These are phyloP conservation scores for Creolimax fragrantissima DNA, from an alignment of 78 protist species.

Conservation along the genomic window DNA sequence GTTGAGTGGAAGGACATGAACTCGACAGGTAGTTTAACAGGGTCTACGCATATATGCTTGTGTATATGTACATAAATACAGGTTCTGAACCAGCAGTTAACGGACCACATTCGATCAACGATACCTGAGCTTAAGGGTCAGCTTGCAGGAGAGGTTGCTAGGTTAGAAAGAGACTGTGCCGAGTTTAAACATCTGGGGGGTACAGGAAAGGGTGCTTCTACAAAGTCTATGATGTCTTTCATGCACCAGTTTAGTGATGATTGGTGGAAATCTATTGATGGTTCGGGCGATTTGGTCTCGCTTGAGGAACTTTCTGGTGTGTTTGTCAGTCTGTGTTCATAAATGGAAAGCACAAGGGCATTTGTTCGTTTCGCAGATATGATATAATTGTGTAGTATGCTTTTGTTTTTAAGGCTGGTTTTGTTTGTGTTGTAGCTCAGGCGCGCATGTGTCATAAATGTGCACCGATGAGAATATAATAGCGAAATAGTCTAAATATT, in stretches of 20 bases:
- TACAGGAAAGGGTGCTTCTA: not conserved
- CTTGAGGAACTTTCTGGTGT: not conserved
- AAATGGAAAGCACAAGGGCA: too few relatives aligned
- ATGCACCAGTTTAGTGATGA: not conserved
- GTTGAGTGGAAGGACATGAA: too few relatives aligned
- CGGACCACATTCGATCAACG: constrained; percentile 44
- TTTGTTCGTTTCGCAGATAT: too few relatives aligned
- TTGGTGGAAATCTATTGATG: constrained; percentile 10
- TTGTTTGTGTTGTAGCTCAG: too few relatives aligned
- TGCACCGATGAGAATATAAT: too few relatives aligned
- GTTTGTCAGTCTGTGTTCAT: too few relatives aligned
- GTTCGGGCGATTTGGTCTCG: not conserved
- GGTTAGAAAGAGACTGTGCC: not conserved
- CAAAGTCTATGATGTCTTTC: not conserved
- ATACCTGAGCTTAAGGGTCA: constrained; percentile 47
- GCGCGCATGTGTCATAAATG: too few relatives aligned
- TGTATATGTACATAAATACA: not conserved
- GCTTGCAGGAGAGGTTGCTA: not conserved
- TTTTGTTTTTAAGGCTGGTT: too few relatives aligned
- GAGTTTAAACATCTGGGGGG: not conserved
- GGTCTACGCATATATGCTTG: not conserved
- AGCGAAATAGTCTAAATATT: too few relatives aligned
- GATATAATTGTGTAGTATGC: too few relatives aligned
- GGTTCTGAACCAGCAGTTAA: constrained; percentile 39
- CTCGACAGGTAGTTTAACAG: too few relatives aligned